Base-by-base conservation (phyloP, 1,284 basidiomycete species). In the Fomitopsis palustris region DNA sequence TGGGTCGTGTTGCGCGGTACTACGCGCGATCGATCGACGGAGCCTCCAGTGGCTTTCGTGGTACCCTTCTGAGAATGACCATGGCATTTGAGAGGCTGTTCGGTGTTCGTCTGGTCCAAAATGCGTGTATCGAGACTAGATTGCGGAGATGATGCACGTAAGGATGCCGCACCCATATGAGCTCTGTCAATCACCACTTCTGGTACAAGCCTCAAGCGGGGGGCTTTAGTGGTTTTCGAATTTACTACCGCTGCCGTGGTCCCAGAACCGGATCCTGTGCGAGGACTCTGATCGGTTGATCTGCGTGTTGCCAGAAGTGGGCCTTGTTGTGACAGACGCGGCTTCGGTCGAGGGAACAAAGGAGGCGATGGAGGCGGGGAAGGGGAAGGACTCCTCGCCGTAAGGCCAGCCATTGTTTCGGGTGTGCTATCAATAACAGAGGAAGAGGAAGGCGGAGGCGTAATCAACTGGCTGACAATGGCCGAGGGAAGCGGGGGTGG, bases 381-480 rank as follows among this genome's bases (percentile, higher is more conserved):
- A 14, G 67, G 66, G 1, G 63, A 63, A 35, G 59, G 63, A 14
- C 59, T 62, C 31, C 64, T 62, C 7, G 43, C 57, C 2, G 69
- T 65, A 23, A 66, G 61, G 17, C 65, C 61, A 31, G 21, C 63
- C 56, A 33, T 64, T 59, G 38, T 61, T 53, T 47, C 70, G 65
- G 35, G 66, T 59, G 47, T 59, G 52, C 63, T 53, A 27, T 60
- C 64, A 27, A 60, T 54, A 10, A 67, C 67, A 31, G 62, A 65
- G n/a, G 65, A 69, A 9, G 76, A 75, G 4, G 79, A 80, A 37
- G 64, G 70, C 0, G 79, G 79, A 38, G 79, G 79, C 5, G 79
- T 81, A 53, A 75, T 69, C 21, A 60, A 49, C 29, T 67, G 66
- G 27, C 38, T 45, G 29, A 62, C 64, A 35, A 55, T 53, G 8